Evolutionary conservation across 306 rosid genomes (phyloP).

Genomic region (Senna tora): DNA sequence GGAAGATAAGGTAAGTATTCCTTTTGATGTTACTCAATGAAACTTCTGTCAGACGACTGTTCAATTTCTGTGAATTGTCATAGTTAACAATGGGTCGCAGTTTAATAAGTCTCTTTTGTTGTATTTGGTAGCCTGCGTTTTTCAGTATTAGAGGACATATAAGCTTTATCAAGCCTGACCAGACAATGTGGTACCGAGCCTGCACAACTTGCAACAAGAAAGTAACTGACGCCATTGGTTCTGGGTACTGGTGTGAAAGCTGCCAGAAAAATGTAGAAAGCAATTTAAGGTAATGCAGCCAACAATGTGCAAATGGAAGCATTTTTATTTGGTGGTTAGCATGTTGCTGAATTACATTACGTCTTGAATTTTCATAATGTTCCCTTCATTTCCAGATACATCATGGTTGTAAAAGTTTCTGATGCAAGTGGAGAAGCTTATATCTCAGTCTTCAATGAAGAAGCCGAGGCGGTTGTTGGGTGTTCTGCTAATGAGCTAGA

Average conservation of each 20-base stretch:
- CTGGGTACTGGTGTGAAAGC: constrained; percentile 88
- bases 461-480: constrained; percentile 80
- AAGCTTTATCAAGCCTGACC: constrained; percentile 77
- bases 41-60: not conserved
- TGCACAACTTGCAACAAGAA: constrained; percentile 90
- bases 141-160: constrained; percentile 73
- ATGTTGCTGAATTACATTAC: not conserved
- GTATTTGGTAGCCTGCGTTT: constrained; percentile 61
- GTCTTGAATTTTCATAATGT: not conserved
- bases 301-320: not conserved
- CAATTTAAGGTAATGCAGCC: constrained; percentile 57
- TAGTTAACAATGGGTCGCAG: not conserved
- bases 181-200: constrained; percentile 92
- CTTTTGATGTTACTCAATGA: not conserved
- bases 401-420: constrained; percentile 55
- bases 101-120: constrained; percentile 19
- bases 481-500: constrained; percentile 90
- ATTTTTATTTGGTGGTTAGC: not conserved
- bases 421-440: constrained; percentile 73
- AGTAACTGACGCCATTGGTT: constrained; percentile 72
- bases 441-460: constrained; percentile 66
- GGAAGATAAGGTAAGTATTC: constrained; percentile 82
- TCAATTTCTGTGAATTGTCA: not conserved
- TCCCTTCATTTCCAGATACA: constrained; percentile 58
- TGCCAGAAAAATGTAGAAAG: constrained; percentile 86